Evolutionary conservation across 2,329 filamentous ascomycete species (phyloP).

Genomic region (Fusarium secorum): DNA sequence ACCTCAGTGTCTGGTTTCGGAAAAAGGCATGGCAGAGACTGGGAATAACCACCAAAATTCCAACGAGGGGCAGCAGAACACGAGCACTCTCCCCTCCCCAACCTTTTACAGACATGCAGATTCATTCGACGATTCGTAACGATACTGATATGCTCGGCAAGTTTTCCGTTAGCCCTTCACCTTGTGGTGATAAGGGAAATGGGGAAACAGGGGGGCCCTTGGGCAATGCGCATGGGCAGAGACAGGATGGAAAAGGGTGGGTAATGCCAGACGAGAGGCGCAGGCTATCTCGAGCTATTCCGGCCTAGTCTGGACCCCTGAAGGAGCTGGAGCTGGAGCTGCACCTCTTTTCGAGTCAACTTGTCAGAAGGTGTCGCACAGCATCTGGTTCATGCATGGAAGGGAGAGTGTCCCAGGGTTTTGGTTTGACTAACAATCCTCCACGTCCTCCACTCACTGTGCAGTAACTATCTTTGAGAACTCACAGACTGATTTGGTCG

Average conservation of each 20-base stretch:
- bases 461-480: not conserved
- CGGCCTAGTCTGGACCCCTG: slow-evolving; percentile 23
- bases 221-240: not conserved
- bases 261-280: slow-evolving; percentile 26
- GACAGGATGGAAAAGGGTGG: slow-evolving; percentile 5
- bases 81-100: not conserved
- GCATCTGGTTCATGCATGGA: slow-evolving; percentile 23
- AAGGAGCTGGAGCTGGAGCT: not conserved
- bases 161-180: slow-evolving; percentile 1
- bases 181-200: slow-evolving; percentile 23
- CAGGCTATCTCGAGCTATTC: slow-evolving; percentile 12
- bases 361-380: slow-evolving; percentile 23
- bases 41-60: slow-evolving; percentile 6
- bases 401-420: slow-evolving; percentile 19
- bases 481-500: not conserved
- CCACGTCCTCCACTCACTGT: not conserved
- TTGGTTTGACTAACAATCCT: slow-evolving; percentile 8
- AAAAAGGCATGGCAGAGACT: slow-evolving; percentile 8
- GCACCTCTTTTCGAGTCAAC: not conserved
- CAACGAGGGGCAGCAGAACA: slow-evolving; percentile 4
- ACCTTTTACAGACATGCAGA: not conserved
- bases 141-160: slow-evolving; percentile 4
- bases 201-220: not conserved
- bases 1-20: slow-evolving; percentile 6
- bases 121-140: not conserved